phyloP scores from a whole-genome alignment of 148 eudicot species.

The Dianthus caryophyllus region DNA sequence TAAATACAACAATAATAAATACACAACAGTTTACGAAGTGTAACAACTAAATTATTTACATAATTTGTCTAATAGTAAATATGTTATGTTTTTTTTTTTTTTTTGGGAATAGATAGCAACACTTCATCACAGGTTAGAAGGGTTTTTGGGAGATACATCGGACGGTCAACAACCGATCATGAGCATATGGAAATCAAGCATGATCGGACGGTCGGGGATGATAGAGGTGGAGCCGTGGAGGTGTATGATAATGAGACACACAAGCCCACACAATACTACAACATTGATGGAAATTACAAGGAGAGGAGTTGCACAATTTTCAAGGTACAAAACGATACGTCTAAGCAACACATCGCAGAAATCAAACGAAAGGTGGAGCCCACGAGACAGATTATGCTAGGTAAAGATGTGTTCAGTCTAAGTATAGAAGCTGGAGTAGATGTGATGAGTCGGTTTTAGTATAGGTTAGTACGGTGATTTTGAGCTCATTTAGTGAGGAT shows the following conservation, averaged over 20 bases:
- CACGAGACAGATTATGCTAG: constrained; percentile 21
- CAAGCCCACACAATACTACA: constrained; percentile 10
- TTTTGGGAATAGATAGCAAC: constrained; percentile 23
- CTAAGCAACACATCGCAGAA: constrained; percentile 7
- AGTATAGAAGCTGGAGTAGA: constrained; percentile 24
- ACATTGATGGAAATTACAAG: constrained; percentile 24
- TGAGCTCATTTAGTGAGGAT: too few species aligned
- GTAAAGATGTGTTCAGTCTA: constrained; percentile 28
- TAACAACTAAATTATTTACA: too few species aligned
- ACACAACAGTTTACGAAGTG: too few species aligned
- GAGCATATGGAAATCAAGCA: constrained; percentile 21
- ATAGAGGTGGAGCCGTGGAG: too few species aligned
- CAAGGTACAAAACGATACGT: constrained; percentile 5
- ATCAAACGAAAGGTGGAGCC: constrained; percentile 26
- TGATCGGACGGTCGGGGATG: constrained; percentile 28
- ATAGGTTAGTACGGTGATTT: too few species aligned
- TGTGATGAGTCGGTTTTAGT: too few species aligned
- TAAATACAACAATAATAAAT: too few species aligned
- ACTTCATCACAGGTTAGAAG: constrained; percentile 30
- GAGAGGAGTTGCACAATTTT: constrained; percentile 30
- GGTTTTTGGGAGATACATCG: constrained; percentile 23
- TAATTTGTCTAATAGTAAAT: too few species aligned
- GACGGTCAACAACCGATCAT: constrained; percentile 20
- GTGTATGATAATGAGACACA: not conserved
- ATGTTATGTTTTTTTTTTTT: too few species aligned